Conservation (phyloP, 345 rosid genomes). For the Viola odorata region DNA sequence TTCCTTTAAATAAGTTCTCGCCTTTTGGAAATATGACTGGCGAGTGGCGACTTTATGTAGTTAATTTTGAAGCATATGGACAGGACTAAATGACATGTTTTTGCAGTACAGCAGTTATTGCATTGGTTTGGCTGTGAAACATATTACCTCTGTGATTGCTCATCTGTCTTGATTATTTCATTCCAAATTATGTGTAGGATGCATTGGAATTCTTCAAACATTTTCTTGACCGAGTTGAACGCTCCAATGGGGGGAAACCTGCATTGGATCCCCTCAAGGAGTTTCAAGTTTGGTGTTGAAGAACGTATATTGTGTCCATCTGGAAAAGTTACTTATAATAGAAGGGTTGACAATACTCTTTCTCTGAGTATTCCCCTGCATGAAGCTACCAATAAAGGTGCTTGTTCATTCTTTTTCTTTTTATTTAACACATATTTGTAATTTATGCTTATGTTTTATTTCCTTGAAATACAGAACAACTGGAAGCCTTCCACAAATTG, state of each 20-base stretch:
- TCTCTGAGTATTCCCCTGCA: conserved; percentile 89
- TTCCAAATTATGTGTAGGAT: conserved; percentile 46
- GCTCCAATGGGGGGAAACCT: conserved; percentile 48
- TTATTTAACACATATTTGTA: conserved; percentile 7
- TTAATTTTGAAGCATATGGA: too few relatives aligned
- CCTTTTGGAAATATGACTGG: too few relatives aligned
- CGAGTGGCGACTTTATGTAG: too few relatives aligned
- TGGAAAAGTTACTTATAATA: conserved; percentile 86
- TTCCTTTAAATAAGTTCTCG: too few relatives aligned
- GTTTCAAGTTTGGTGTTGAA: conserved; percentile 97
- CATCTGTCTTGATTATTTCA: background rate
- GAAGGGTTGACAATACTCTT: conserved; percentile 85
- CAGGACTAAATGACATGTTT: too few relatives aligned
- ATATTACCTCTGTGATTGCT: too few relatives aligned
- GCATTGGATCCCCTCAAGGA: conserved; percentile 75
- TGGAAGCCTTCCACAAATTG: conserved; percentile 58
- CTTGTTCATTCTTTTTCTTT: conserved; percentile 9
- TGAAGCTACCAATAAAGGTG: conserved; percentile 87
- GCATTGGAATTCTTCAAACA: conserved; percentile 95
- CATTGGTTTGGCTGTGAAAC: too few relatives aligned
- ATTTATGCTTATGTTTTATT: conserved; percentile 3
- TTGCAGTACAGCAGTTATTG: too few relatives aligned
- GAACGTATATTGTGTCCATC: conserved; percentile 85
- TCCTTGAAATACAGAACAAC: conserved; percentile 57
- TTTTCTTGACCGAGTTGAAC: conserved; percentile 91